Evolutionary conservation across 208 protist species (phyloP).

Genomic region (Acanthamoeba castellanii): DNA sequence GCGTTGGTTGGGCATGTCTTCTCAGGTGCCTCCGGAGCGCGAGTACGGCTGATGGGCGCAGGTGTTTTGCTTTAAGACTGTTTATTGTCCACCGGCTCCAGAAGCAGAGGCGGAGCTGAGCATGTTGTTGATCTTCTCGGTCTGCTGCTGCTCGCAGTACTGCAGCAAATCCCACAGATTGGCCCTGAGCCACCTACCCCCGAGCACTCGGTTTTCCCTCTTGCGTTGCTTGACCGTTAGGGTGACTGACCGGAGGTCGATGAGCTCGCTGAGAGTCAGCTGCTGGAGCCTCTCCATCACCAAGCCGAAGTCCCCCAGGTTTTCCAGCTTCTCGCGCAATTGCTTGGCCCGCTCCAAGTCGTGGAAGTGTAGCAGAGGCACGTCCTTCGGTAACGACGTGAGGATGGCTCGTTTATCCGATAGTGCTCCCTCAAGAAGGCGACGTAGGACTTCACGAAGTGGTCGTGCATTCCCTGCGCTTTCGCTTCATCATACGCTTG

Average conservation of each 20-base stretch:
- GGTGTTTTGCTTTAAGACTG: no score
- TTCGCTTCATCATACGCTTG: not conserved
- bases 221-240: not conserved
- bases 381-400: not conserved
- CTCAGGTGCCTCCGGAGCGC: no score
- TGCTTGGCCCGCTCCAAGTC: not conserved
- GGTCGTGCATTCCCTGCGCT: not conserved
- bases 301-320: not conserved
- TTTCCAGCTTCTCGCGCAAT: not conserved
- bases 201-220: not conserved
- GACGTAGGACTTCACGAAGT: conserved; percentile 6
- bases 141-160: not conserved
- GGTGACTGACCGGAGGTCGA: not conserved
- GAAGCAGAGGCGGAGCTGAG: not conserved
- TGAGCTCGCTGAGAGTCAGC: not conserved
- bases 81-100: no score
- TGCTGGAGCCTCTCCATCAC: not conserved
- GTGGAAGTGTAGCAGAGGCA: not conserved
- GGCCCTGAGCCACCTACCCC: not conserved
- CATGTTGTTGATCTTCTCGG: not conserved
- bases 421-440: not conserved
- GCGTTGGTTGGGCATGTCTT: no score
- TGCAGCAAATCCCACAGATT: not conserved
- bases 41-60: no score
- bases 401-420: not conserved